phyloP scores from a whole-genome alignment of 148 eudicot species.

The Chenopodium suecicum region DNA sequence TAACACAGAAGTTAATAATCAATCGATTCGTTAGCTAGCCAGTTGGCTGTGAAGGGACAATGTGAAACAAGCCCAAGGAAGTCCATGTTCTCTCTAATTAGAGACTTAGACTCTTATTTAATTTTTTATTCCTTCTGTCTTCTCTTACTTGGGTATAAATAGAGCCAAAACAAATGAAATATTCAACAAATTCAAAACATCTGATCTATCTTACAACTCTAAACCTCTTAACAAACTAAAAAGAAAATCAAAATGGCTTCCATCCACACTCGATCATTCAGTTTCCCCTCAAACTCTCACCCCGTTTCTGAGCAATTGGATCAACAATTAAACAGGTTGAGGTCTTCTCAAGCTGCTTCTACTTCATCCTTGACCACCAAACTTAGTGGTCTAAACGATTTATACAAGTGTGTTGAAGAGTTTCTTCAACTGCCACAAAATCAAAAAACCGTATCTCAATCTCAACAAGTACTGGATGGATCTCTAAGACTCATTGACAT shows the following conservation, averaged over 20 bases:
- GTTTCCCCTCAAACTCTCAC: constrained; percentile 26
- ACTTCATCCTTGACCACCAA: constrained; percentile 25
- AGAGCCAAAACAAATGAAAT: neutral
- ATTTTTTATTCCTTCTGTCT: constrained; percentile 12
- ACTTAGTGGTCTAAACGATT: constrained; percentile 18
- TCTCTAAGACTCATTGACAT: constrained; percentile 34
- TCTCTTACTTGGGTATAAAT: constrained; percentile 11
- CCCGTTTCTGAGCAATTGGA: constrained; percentile 12
- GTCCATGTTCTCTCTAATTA: neutral
- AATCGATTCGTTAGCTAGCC: neutral
- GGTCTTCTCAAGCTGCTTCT: constrained; percentile 31
- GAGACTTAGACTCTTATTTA: neutral
- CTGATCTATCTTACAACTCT: neutral
- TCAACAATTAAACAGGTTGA: constrained; percentile 22
- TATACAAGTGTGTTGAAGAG: constrained; percentile 26
- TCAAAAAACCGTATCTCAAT: constrained; percentile 6
- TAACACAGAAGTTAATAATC: neutral
- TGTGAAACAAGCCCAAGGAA: neutral
- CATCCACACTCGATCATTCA: constrained; percentile 27
- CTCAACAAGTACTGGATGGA: constrained; percentile 26
- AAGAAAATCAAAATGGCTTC: constrained; percentile 11
- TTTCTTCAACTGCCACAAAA: constrained; percentile 25
- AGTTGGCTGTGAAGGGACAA: neutral
- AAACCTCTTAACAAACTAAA: neutral
- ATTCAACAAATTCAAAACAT: neutral